phyloP scores from a whole-genome alignment of 164 flowering plant species.

The Aristolochia contorta region DNA sequence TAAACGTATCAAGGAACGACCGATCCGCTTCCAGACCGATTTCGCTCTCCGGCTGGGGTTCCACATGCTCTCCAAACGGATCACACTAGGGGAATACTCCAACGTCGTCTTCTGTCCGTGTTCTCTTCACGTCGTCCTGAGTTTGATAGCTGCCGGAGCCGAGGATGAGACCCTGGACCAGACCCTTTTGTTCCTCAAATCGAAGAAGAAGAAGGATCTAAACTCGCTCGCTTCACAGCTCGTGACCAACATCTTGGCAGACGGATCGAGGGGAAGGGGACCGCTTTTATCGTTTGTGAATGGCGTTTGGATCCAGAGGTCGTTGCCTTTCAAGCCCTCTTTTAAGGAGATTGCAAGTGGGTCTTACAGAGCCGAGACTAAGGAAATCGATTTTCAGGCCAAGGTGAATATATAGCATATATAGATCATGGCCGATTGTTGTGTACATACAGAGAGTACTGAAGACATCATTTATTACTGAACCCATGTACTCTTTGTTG shows the following conservation, averaged over 20 bases:
- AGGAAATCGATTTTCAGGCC: slow-evolving; percentile 47
- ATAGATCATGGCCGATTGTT: too few relatives aligned
- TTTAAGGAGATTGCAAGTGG: slow-evolving; percentile 40
- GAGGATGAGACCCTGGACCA: slow-evolving; percentile 45
- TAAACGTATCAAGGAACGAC: slow-evolving; percentile 38
- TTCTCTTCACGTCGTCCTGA: slow-evolving; percentile 43
- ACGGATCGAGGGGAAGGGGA: slow-evolving; percentile 50
- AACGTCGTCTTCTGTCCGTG: slow-evolving; percentile 60
- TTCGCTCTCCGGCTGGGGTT: slow-evolving; percentile 33
- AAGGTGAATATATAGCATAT: slow-evolving; percentile 34
- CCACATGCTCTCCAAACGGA: slow-evolving; percentile 21
- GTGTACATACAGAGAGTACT: too few relatives aligned
- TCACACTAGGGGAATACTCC: slow-evolving; percentile 21
- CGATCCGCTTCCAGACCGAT: slow-evolving; percentile 38
- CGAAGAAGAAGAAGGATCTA: slow-evolving; percentile 42
- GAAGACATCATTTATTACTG: too few relatives aligned
- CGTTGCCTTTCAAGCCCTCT: slow-evolving; percentile 37
- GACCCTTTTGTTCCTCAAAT: slow-evolving; percentile 45
- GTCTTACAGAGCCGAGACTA: slow-evolving; percentile 37
- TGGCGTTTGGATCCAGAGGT: slow-evolving; percentile 59
- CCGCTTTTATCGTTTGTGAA: slow-evolving; percentile 48
- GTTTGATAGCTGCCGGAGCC: slow-evolving; percentile 57
- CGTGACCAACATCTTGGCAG: slow-evolving; percentile 39
- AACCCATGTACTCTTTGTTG: too few relatives aligned
- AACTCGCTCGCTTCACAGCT: slow-evolving; percentile 40